Conservation (phyloP, 2,329 filamentous ascomycete genomes). For the Calcarisporium arbuscula region DNA sequence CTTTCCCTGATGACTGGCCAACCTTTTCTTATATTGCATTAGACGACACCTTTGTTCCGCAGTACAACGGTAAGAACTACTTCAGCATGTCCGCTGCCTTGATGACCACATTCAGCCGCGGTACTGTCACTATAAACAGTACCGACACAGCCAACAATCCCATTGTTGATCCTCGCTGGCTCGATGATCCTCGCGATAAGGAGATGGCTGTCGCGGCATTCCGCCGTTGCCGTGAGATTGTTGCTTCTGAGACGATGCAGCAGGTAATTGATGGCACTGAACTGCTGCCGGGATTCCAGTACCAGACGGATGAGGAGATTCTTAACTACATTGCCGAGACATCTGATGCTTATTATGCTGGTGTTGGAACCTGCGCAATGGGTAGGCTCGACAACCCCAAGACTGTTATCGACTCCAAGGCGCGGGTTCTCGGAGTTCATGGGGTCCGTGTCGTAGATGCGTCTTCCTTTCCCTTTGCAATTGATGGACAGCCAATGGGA, state of each 20-base stretch:
- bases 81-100: conserved; percentile 22
- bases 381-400: conserved; percentile 33
- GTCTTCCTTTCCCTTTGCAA: conserved; percentile 34
- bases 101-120: conserved; percentile 31
- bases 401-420: conserved; percentile 51
- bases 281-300: conserved; percentile 27
- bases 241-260: conserved; percentile 19
- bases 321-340: conserved; percentile 23
- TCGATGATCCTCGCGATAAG: conserved; percentile 32
- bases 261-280: conserved; percentile 27
- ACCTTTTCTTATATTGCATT: conserved; percentile 22
- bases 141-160: conserved; percentile 28
- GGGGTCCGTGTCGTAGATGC: conserved; percentile 56
- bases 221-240: conserved; percentile 31
- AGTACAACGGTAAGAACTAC: conserved; percentile 15
- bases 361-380: not conserved
- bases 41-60: not conserved
- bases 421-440: conserved; percentile 48
- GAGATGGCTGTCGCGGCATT: conserved; percentile 36
- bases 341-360: too few species aligned
- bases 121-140: conserved; percentile 35
- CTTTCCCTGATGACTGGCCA: conserved; percentile 27
- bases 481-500: conserved; percentile 14
- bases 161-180: conserved; percentile 37
- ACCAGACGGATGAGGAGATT: conserved; percentile 36